These are phyloP conservation scores for Cordyceps sp. DNA, from an alignment of 2,329 filamentous ascomycete genomes.

Conservation along the genomic window DNA sequence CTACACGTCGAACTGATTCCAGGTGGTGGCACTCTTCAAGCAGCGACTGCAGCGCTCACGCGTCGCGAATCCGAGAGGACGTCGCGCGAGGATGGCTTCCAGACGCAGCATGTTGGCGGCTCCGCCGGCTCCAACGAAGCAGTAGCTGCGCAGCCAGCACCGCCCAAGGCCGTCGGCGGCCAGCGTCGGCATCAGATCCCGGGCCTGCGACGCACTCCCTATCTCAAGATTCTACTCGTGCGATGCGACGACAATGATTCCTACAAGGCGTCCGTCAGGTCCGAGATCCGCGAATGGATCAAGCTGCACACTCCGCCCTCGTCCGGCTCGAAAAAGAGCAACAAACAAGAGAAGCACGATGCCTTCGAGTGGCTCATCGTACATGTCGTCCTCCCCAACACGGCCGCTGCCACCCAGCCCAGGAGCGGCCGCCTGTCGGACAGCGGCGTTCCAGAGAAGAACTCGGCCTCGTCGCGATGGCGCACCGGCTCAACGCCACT, in stretches of 20 bases:
- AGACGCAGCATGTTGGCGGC: slow-evolving; percentile 34
- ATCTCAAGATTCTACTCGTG: slow-evolving; percentile 77
- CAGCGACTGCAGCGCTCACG: slow-evolving; percentile 11
- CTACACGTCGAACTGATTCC: slow-evolving; percentile 80
- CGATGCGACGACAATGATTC: slow-evolving; percentile 91
- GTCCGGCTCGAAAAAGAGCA: slow-evolving; percentile 35
- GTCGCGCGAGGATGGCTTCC: slow-evolving; percentile 40
- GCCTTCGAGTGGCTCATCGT: slow-evolving; percentile 91
- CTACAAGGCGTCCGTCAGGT: slow-evolving; percentile 68
- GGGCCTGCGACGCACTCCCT: slow-evolving; percentile 79
- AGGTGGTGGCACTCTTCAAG: slow-evolving; percentile 30
- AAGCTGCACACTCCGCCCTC: slow-evolving; percentile 53
- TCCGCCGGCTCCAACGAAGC: slow-evolving; percentile 20
- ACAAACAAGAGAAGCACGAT: slow-evolving; percentile 79
- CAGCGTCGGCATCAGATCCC: slow-evolving; percentile 81
- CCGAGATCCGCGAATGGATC: slow-evolving; percentile 80
- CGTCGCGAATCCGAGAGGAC: slow-evolving; percentile 15
- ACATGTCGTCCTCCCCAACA: slow-evolving; percentile 82
- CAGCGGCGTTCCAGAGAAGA: slow-evolving; percentile 46
- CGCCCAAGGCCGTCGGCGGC: slow-evolving; percentile 15
- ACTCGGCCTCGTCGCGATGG: slow-evolving; percentile 54
- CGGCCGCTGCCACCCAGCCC: slow-evolving; percentile 62
- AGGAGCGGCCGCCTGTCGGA: slow-evolving; percentile 41
- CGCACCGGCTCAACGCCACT: slow-evolving; percentile 66
- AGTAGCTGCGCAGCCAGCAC: slow-evolving; percentile 16